Evolutionary conservation across 1,139 yeast genomes (phyloP).

Genomic region (Insectozyma bohioensis): DNA sequence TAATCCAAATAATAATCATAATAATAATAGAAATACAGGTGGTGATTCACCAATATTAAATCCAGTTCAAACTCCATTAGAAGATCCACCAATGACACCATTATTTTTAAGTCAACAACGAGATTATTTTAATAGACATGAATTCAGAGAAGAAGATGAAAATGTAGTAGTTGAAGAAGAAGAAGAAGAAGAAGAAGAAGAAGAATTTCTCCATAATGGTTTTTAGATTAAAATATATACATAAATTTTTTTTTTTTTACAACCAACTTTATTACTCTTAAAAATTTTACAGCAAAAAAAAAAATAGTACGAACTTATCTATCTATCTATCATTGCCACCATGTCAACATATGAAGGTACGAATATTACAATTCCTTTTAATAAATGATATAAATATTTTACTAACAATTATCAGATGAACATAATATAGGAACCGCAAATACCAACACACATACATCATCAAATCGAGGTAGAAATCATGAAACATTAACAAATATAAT

Average conservation of each 20-base stretch:
- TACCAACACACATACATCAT: constrained; percentile 1
- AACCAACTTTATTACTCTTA: not conserved
- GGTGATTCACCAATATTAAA: constrained; percentile 35
- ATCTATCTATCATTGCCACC: constrained; percentile 3
- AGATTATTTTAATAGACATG: constrained; percentile 13
- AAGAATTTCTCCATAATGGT: constrained; percentile 1
- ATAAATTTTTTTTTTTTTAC: not conserved
- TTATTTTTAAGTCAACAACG: constrained; percentile 26
- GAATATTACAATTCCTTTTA: constrained; percentile 15
- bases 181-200: constrained; percentile 1
- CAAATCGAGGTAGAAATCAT: constrained; percentile 27
- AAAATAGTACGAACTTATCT: no score
- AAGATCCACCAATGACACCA: constrained; percentile 51
- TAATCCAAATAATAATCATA: constrained; percentile 8
- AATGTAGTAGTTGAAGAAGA: constrained; percentile 16
- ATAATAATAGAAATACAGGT: constrained; percentile 16
- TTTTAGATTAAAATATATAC: not conserved
- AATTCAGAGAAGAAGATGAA: constrained; percentile 11
- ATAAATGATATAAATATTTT: not conserved
- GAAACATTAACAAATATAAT: constrained; percentile 36
- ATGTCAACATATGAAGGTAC: constrained; percentile 49
- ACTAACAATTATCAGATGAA: constrained; percentile 23
- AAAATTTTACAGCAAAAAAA: constrained; percentile 4
- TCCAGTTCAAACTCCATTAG: constrained; percentile 47
- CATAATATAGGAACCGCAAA: constrained; percentile 13